phyloP scores from a whole-genome alignment of 768 basidiomycete genomes.

The Boletus coccyginus region DNA sequence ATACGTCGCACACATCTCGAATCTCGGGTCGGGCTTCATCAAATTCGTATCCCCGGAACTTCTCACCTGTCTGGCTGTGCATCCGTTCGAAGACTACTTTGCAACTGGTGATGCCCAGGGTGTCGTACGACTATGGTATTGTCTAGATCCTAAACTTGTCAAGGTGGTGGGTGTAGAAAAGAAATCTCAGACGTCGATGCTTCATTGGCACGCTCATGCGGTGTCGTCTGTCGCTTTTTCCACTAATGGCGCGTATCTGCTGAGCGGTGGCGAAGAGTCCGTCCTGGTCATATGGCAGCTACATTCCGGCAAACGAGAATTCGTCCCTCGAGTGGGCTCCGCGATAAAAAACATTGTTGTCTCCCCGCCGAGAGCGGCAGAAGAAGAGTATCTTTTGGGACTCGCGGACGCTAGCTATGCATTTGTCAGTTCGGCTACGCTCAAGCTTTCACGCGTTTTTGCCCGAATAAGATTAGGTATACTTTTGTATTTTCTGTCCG shows the following conservation, averaged over 20 bases:
- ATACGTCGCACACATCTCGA: slow-evolving; percentile 64
- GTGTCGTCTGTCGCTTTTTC: slow-evolving; percentile 87
- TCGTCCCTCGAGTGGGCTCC: slow-evolving; percentile 88
- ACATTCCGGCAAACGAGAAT: slow-evolving; percentile 84
- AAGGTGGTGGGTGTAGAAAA: slow-evolving; percentile 67
- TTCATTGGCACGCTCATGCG: slow-evolving; percentile 98
- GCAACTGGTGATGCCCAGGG: slow-evolving; percentile 92
- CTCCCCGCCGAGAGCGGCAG: slow-evolving; percentile 44
- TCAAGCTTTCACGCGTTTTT: slow-evolving; percentile 70
- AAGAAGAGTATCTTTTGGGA: slow-evolving; percentile 86
- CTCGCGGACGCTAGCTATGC: slow-evolving; percentile 79
- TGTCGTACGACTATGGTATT: slow-evolving; percentile 89
- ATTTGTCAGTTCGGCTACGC: slow-evolving; percentile 68
- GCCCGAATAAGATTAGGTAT: slow-evolving; percentile 77
- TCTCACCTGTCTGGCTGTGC: slow-evolving; percentile 82
- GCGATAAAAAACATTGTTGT: slow-evolving; percentile 73
- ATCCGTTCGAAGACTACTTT: slow-evolving; percentile 90
- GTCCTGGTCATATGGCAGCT: slow-evolving; percentile 98
- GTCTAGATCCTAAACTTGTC: slow-evolving; percentile 60
- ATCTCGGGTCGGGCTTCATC: slow-evolving; percentile 63
- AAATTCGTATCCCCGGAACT: slow-evolving; percentile 81
- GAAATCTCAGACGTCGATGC: slow-evolving; percentile 75
- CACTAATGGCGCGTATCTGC: slow-evolving; percentile 84
- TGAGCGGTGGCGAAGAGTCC: slow-evolving; percentile 93
- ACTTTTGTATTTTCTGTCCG: slow-evolving; percentile 19